Base-by-base conservation (phyloP, 768 basidiomycete genomes). In the Leucosporidium scottii region DNA sequence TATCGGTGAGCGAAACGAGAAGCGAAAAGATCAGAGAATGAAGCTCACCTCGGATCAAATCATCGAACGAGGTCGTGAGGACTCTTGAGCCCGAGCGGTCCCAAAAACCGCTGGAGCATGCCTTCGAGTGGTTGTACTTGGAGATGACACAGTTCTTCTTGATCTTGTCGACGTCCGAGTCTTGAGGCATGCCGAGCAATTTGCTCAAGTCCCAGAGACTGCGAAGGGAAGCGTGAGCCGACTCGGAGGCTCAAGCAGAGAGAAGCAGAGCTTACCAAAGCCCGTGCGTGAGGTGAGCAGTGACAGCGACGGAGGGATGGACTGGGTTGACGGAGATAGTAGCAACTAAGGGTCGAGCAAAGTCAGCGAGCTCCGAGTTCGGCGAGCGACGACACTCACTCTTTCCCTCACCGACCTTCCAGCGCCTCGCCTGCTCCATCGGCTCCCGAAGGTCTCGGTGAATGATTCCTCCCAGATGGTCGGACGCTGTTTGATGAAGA, bases 51-150 rank as follows among this genome's bases (percentile, higher is more conserved):
- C 81, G 65, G 30, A 81, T 66, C n/a, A 59, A 53, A 64, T 81
- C 79, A 66, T 81, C 81, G 68, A 81, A 81, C 20, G 73, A 73
- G 21, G 81, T 81, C 5, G 75, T 78, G 30, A 80, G 61, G 4
- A 81, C 64, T 30, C 77, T 59, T 25, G 75, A 72, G 3, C 80
- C 81, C 62, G 77, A 76, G n/a, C 78, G 76, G 72, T 81, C 80
- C 74, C 79, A 81, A 64, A 80, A 81, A 2, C 64, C 59, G 15
- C 36, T 60, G 48, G 67, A 64, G 65, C 71, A 73, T 1, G 75
- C 67, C 58, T 78, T 68, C 49, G 72, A 57, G 68, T 73, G 21
- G 0, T 54, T 30, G 53, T 76, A 75, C 20, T 63, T 13, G 20
- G 28, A 49, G 48, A 72, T 65, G 18, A 78, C 48, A 51, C 60